phyloP scores from a whole-genome alignment of 2,329 filamentous ascomycete genomes.

The Sporothrix luriei region DNA sequence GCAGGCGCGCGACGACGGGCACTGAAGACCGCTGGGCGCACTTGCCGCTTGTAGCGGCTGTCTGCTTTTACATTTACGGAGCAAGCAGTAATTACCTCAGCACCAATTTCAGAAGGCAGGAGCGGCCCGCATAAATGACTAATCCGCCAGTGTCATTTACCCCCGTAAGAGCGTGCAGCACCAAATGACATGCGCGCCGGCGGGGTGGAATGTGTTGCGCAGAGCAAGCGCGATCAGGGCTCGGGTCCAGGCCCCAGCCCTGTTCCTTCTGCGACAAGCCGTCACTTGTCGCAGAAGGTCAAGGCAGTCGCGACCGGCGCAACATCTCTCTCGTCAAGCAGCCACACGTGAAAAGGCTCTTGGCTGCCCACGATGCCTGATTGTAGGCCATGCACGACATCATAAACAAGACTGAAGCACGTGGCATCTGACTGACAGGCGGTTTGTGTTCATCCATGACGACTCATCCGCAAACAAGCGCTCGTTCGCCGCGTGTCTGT shows the following conservation, averaged over 20 bases:
- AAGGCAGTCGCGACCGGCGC: conserved; percentile 17
- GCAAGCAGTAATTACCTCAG: too few species aligned
- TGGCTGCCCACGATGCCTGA: conserved; percentile 10
- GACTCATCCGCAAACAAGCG: conserved; percentile 12
- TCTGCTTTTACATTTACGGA: neutral
- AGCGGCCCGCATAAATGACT: conserved; percentile 6
- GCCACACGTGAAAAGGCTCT: conserved; percentile 18
- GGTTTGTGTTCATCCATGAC: conserved; percentile 8
- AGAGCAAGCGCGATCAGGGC: conserved; percentile 25
- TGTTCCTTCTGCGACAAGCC: too few species aligned
- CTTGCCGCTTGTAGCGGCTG: conserved; percentile 28
- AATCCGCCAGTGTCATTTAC: neutral
- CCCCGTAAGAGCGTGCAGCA: conserved; percentile 22
- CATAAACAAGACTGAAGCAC: conserved; percentile 1
- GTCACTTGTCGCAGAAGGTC: neutral
- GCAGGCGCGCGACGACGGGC: neutral
- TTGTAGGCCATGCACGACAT: conserved; percentile 9
- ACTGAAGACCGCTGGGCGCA: neutral
- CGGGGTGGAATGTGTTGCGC: neutral
- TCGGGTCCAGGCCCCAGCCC: conserved; percentile 12
- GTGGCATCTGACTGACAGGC: neutral
- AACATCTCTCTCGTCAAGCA: neutral
- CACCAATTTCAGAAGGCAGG: too few species aligned
- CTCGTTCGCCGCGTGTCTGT: neutral
- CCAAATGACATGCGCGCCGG: conserved; percentile 2